Evolutionary conservation across 108 stramenopile species (phyloP).

Genomic region (Aurantiochytrium sp.): DNA sequence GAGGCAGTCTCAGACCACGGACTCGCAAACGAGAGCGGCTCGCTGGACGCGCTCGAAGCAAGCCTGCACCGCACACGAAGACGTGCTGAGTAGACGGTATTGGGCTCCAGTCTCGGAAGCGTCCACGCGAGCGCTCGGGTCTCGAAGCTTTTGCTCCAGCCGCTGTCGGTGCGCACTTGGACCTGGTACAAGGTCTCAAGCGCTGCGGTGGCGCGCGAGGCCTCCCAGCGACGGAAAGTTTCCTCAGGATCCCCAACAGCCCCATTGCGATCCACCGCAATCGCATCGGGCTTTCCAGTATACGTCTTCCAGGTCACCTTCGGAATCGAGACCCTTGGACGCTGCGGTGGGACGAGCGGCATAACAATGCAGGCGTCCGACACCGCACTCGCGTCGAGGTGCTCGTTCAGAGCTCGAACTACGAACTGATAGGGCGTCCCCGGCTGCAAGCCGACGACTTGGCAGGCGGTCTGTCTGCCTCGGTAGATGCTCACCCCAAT

Average conservation of each 20-base stretch:
- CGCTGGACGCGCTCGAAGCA: no score
- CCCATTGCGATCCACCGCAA: not conserved
- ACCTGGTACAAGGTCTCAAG: no score
- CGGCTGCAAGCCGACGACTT: not conserved
- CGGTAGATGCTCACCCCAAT: not conserved
- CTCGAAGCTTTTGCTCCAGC: not conserved
- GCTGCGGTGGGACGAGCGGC: not conserved
- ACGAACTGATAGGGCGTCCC: not conserved
- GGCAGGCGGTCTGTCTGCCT: not conserved
- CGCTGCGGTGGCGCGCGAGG: no score
- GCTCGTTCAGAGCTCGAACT: not conserved
- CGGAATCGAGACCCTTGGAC: not conserved
- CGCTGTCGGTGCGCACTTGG: not conserved
- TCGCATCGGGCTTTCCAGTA: no score
- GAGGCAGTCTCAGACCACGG: not conserved
- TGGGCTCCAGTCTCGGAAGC: not conserved
- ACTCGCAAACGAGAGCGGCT: not conserved
- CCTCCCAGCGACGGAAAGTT: not conserved
- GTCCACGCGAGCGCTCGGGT: not conserved
- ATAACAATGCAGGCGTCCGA: not conserved
- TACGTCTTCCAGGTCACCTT: not conserved
- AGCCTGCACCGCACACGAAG: not conserved
- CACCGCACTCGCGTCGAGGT: not conserved
- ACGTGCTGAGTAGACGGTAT: not conserved
- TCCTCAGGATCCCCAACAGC: not conserved